Evolutionary conservation across 192 early-diverging fungal genomes (phyloP).

Genomic region (Haplosporangium gracile): DNA sequence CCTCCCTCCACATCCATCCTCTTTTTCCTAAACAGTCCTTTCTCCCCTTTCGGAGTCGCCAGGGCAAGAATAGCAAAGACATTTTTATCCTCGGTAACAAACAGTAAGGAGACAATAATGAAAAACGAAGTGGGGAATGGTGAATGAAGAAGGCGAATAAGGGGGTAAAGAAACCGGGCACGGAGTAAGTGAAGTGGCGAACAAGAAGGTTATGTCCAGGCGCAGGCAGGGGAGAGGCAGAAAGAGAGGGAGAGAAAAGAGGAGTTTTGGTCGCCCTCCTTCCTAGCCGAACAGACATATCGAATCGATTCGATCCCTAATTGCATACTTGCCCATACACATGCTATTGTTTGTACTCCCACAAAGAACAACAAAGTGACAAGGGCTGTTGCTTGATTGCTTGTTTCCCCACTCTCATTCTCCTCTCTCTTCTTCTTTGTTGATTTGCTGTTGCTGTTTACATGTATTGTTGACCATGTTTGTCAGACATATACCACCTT

Average conservation of each 20-base stretch:
- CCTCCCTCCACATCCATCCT: too few relatives aligned
- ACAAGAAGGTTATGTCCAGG: background rate
- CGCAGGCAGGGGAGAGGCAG: background rate
- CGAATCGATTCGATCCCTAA: too few relatives aligned
- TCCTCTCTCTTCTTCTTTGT: background rate
- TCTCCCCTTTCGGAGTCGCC: too few relatives aligned
- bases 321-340: background rate
- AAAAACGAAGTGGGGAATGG: background rate
- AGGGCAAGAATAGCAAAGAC: too few relatives aligned
- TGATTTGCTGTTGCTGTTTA: background rate
- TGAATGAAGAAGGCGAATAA: background rate
- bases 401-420: background rate
- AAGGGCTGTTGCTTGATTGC: background rate
- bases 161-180: background rate
- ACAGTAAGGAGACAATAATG: background rate
- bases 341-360: background rate
- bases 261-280: background rate
- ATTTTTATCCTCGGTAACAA: background rate
- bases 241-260: background rate
- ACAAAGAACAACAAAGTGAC: background rate
- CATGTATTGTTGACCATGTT: background rate
- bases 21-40: too few relatives aligned
- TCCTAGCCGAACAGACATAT: too few relatives aligned
- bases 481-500: background rate
- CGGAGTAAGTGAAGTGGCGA: background rate